phyloP scores from a whole-genome alignment of 306 rosid genomes.

The Vigna hirtella region DNA sequence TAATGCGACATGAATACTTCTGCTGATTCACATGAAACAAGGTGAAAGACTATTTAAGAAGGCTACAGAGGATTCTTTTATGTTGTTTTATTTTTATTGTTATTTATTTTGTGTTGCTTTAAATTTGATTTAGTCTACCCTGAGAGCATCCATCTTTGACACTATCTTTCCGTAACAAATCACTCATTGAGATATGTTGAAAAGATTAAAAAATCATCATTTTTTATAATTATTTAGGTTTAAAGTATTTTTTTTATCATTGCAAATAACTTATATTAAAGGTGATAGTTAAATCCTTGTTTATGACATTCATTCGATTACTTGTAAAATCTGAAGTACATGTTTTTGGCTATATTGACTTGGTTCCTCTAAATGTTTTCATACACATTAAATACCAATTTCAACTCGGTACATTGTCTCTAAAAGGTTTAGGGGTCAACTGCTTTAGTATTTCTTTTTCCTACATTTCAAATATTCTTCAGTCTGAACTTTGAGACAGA shows the following conservation, averaged over 20 bases:
- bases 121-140: too few species aligned
- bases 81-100: too few species aligned
- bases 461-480: background rate
- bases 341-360: background rate
- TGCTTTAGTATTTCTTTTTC: background rate
- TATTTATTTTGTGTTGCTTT: too few species aligned
- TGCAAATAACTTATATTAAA: background rate
- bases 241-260: background rate
- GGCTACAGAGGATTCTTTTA: too few species aligned
- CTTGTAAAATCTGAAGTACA: background rate
- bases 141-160: too few species aligned
- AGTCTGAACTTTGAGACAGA: conserved; percentile 1
- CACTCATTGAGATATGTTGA: too few species aligned
- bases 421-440: background rate
- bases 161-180: too few species aligned
- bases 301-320: background rate
- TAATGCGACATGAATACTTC: too few species aligned
- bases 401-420: background rate
- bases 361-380: background rate
- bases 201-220: too few species aligned
- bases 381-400: background rate
- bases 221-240: too few species aligned
- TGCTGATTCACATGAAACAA: too few species aligned
- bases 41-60: too few species aligned
- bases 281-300: background rate